Conservation (phyloP, 2,329 filamentous ascomycete species). For the Blumeria graminis region DNA sequence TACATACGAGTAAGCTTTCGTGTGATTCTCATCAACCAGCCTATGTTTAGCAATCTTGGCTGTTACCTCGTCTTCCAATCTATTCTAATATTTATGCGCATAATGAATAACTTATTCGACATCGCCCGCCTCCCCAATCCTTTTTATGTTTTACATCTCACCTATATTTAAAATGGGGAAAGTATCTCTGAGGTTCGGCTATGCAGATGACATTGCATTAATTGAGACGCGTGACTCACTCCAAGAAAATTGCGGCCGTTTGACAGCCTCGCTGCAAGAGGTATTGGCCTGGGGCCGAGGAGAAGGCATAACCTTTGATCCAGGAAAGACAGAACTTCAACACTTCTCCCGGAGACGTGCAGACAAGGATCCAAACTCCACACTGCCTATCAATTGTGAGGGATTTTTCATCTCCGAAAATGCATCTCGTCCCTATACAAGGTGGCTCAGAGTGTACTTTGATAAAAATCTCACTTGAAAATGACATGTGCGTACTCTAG, state of each 20-base stretch:
- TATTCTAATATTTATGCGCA: too few species aligned
- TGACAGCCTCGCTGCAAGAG: neutral
- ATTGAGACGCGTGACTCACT: neutral
- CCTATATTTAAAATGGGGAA: neutral
- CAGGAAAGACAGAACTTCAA: neutral
- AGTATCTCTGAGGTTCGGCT: neutral
- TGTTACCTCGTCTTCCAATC: too few species aligned
- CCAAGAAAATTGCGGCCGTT: neutral
- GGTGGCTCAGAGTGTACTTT: neutral
- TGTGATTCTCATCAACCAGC: too few species aligned
- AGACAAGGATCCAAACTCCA: neutral
- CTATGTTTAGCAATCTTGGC: too few species aligned
- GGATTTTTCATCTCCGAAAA: too few species aligned
- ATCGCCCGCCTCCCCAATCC: neutral
- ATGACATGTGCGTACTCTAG: neutral
- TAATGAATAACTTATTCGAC: too few species aligned
- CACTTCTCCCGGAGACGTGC: neutral
- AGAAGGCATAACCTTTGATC: neutral
- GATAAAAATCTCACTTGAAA: neutral
- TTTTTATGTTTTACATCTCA: neutral
- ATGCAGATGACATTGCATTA: neutral
- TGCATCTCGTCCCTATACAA: neutral
- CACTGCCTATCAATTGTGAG: too few species aligned
- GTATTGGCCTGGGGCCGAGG: neutral
- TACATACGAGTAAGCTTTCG: too few species aligned